Evolutionary conservation across 495 filamentous ascomycete genomes (phyloP), one percentile per base, ranked within the genome.

Genomic region (Penicillium coffeae): DNA sequence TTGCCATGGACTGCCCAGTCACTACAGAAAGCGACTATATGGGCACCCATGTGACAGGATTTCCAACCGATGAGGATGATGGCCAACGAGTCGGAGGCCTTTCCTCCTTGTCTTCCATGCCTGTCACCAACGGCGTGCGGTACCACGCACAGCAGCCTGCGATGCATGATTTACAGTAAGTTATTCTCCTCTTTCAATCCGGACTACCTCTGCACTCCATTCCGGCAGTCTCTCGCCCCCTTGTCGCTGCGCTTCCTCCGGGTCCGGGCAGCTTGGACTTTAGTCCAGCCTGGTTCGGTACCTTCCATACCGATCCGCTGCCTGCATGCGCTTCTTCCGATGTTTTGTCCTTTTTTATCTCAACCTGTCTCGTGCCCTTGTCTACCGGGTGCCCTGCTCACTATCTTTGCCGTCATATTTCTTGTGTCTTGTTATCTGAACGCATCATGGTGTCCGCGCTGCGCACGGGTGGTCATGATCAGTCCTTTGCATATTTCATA

Each of bases 81-180:
- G 56, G 42, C 52, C 70, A 65, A 41, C 67, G 71, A 65, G 65
- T 72, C 58, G 69, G 68, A 60, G 63, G 56, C 42, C 60, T 76
- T 49, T 60, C 65, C 54, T 68, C 73, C 18, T 66, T 74, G 52
- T 60, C 65, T 53, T 68, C 73, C 18, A 68, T 74, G 53, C 62
- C 70, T 60, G 66, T 64, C 54, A 70, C 64, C 62, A 75, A 71
- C 68, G 66, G 69, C 61, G 58, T 73, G 56, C 60, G 66, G 57
- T 76, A 73, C 68, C 69, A 64, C 58, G 58, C 69, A 63, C 69
- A 69, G 54, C 64, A 65, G 52, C 51, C 68, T 70, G 62, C 58
- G 43, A 55, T 71, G 65, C 70, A 75, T 45, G 71, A 74, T 63
- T 61, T 72, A 56, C 62, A 69, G 74, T 77, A 75, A 67, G 74